Evolutionary conservation across 306 rosid genomes (phyloP), one percentile per base, ranked within the genome.

Genomic region (Psophocarpus tetragonolobus): DNA sequence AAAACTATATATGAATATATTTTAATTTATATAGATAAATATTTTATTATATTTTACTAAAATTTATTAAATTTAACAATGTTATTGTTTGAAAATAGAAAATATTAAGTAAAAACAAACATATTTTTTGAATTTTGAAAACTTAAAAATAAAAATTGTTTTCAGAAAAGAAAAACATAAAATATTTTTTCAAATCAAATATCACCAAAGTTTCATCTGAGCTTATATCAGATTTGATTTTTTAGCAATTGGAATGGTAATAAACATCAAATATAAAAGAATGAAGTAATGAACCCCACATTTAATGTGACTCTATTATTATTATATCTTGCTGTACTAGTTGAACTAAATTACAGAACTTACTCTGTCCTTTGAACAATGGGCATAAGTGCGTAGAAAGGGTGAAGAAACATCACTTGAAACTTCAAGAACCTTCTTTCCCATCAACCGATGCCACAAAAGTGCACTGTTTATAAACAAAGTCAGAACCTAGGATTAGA

Each of bases 391-490:
- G 35, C 97, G 99, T 67, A 95, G 73, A 87, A 80, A 84, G 11
- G 97, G 75, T 9, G 92, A 84, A 72, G 92, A 86, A 72, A 89
- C 73, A 41, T 84, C 81, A 29, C 17, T 83, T n/a, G 82, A 14
- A 76, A 88, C 87, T 42, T 83, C 68, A 61, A 95, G 93, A 85
- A 92, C 97, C 26, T 83, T 81, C 61, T 80, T 87, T 60, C 97
- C 99, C 97, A 95, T 92, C 74, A 95, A 93, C 74, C 85, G 95
- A 75, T 89, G 92, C 99, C 99, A 95, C 67, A 92, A 82, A 45
- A 95, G 96, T 10, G 99, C 97, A 80, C 99, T 95, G 35, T 70
- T 75, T 81, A 74, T 24, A 35, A 75, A 76, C 18, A 77, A 77
- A 35, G 69, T 8, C 63, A 71, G 41, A 73, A 80, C 64, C 9